Base-by-base conservation (phyloP, 2,329 filamentous ascomycete genomes). In the Sporothrix variecibatus region DNA sequence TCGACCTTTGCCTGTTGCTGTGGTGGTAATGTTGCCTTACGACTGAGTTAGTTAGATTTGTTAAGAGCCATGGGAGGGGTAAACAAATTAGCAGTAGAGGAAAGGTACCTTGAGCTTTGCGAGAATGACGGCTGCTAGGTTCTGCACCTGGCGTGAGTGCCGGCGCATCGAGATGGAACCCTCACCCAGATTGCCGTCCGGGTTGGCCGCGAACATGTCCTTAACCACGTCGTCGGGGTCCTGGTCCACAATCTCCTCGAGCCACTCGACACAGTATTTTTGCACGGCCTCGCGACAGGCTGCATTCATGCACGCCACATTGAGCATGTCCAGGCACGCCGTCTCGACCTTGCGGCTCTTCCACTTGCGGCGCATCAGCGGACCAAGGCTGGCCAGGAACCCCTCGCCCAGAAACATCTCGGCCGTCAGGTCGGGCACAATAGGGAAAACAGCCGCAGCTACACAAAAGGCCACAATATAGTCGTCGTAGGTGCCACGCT, bases 401-500 rank as follows among this genome's bases (percentile, higher is more conserved):
- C 94, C 94, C 77, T 97, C 94, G 49, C 91, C 94, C 73, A 98
- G 88, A 81, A 99, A 98, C 51, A 98, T 86, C 75, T 90, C 87
- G 2, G 93, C 87, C 1, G 92, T 93, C 60, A 93, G 88, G 73
- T 91, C 88, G 2, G 94, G 92, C 2, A 93, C 90, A 71, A 99
- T 88, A 1, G 96, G 95, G 80, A 99, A 99, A 9, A 97, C 89
- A 28, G 91, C 90, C 1, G 94, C 90, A 6, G 94, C 94, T n/a
- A 95, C 94, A 72, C 95, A 98, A 81, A 98, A 98, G 6, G 95
- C 95, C 69, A 96, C 87, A 72, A 97, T 94, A 77, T 97, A 90
- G 82, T 97, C 94, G 79, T 98, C 95, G 76, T 94, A 93, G 31
- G 92, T 95, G 71, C 91, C 91, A 76, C 92, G 90, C 77, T 88